Percentiles rank a stretch among this genome's conserved stretches.
phyloP scores from a whole-genome alignment of 768 basidiomycete species.

The Boletales sp. region DNA sequence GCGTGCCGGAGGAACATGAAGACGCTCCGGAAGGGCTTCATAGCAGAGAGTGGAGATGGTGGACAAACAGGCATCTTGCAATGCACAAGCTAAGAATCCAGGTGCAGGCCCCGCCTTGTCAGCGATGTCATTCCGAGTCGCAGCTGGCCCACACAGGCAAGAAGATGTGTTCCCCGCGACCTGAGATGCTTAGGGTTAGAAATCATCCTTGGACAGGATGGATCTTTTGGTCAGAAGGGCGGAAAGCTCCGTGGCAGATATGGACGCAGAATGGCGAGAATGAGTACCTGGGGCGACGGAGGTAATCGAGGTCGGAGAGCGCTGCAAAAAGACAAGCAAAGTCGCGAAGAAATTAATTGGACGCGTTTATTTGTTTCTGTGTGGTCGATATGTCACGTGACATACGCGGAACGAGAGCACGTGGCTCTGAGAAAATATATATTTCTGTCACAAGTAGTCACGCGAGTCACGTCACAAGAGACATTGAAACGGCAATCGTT shows the following conservation, averaged over 20 bases:
- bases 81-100: conserved; percentile 10
- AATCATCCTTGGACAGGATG: conserved; percentile 44
- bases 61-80: conserved; percentile 16
- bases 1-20: conserved; percentile 56
- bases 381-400: conserved; percentile 11
- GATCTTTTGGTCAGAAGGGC: conserved; percentile 49
- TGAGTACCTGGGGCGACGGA: conserved; percentile 48
- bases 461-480: conserved; percentile 25
- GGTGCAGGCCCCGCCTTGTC: conserved; percentile 10
- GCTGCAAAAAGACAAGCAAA: conserved; percentile 2
- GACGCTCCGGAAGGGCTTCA: conserved; percentile 36
- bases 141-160: conserved; percentile 20
- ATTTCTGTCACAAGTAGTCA: conserved; percentile 19
- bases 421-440: conserved; percentile 13
- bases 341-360: conserved; percentile 1
- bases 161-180: conserved; percentile 28
- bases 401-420: not conserved
- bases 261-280: conserved; percentile 23
- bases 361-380: conserved; percentile 3
- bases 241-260: conserved; percentile 27
- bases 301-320: conserved; percentile 26
- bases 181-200: conserved; percentile 59
- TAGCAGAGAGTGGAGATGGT: conserved; percentile 28
- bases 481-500: not conserved
- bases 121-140: conserved; percentile 22